Conservation (phyloP, 352 stramenopile species). For the Globisporangium middletonii region DNA sequence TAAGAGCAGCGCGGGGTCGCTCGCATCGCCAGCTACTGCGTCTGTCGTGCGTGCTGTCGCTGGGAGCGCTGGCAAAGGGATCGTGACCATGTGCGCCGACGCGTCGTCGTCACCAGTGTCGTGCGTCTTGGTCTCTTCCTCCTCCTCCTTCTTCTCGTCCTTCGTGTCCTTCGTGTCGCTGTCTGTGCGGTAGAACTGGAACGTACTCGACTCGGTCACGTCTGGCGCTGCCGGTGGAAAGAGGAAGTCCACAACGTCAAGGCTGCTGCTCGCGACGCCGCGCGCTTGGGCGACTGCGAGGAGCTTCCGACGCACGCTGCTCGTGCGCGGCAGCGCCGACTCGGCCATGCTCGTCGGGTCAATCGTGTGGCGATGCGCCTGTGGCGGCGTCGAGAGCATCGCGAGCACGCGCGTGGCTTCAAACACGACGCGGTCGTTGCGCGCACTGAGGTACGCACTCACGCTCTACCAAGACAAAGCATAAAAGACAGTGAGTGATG, state of each 20-base stretch:
- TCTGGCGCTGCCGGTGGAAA: neutral
- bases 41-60: slow-evolving; percentile 12
- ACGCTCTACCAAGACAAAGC: slow-evolving; percentile 15
- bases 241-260: slow-evolving; percentile 69
- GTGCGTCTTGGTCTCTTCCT: slow-evolving; percentile 19
- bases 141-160: neutral
- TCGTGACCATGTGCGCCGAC: slow-evolving; percentile 27
- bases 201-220: slow-evolving; percentile 17
- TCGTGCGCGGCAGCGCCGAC: slow-evolving; percentile 29
- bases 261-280: slow-evolving; percentile 34
- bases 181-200: slow-evolving; percentile 58
- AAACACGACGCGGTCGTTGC: slow-evolving; percentile 59
- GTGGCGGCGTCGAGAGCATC: slow-evolving; percentile 61
- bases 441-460: slow-evolving; percentile 41
- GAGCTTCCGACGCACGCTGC: slow-evolving; percentile 40
- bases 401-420: slow-evolving; percentile 70
- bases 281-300: slow-evolving; percentile 45
- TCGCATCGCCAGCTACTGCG: neutral
- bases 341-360: slow-evolving; percentile 48
- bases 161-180: neutral
- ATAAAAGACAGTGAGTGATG: slow-evolving; percentile 1
- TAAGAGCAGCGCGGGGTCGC: neutral
- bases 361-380: slow-evolving; percentile 60
- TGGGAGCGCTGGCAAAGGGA: slow-evolving; percentile 23
- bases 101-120: slow-evolving; percentile 8